Evolutionary conservation across 2,329 filamentous ascomycete genomes (phyloP), one percentile per base, ranked within the genome.

Genomic region (Diaporthe aspalathi): DNA sequence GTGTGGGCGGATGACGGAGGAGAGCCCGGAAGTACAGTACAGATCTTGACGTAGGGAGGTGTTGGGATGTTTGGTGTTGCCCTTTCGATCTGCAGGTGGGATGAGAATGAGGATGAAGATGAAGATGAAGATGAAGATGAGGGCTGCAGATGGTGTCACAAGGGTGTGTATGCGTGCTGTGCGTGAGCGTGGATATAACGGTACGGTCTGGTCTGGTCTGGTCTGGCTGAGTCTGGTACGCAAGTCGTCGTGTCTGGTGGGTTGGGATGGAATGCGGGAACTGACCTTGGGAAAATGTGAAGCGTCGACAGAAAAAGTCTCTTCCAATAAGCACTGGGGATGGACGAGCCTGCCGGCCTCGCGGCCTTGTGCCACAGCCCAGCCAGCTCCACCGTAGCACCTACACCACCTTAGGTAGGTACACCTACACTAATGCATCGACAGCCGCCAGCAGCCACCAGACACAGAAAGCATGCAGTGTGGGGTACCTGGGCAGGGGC

Each of bases 271-370:
- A 68, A 68, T 38, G 67, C 47, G 17, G 35, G 35, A 38, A 38
- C 35, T 32, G 66, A 57, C 50, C 43, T 53, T 47, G 24, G 43
- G 53, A 68, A 68, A 68, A 60, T 68, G 67, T 60, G 63, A 67
- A 65, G 53, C 67, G 67, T 68, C 67, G 50, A 60, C 53, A 68
- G 66, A 68, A 68, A 68, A 68, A 65, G 67, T 68, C 67, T 68
- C 67, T 68, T 68, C 67, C 67, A 60, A 68, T 68, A 45, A 57
- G 38, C 67, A 29, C 53, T 57, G 53, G 67, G n/a, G 67, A 60
- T 68, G 67, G 7, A 45, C 22, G 35, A 68, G 67, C 29, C 53
- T 43, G 29, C 53, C 24, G 35, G 35, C 35, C 35, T 38, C 12
- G 35, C 32, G 38, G 40, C 52, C 22, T 60, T 65, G 29, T 29